These are phyloP conservation scores for Cladosporium sphaerospermum DNA, from an alignment of 2,329 filamentous ascomycete species.

Conservation along the genomic window DNA sequence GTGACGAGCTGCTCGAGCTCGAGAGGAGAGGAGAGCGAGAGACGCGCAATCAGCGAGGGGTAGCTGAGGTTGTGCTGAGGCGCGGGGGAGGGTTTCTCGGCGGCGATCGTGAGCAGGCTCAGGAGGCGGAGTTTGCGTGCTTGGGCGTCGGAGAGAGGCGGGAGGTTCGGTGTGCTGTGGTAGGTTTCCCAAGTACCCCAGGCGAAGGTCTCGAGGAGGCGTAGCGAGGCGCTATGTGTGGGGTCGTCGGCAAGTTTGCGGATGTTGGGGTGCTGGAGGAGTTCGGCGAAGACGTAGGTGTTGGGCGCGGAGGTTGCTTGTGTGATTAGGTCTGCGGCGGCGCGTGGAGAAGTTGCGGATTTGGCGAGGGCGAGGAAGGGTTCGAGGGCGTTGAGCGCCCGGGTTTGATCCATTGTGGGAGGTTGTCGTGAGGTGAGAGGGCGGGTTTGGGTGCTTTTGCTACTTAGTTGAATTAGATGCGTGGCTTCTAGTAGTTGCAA, in stretches of 20 bases:
- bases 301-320: constrained; percentile 85
- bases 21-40: constrained; percentile 60
- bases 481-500: too few relatives aligned
- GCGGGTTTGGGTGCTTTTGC: too few relatives aligned
- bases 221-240: constrained; percentile 60
- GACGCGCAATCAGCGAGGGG: constrained; percentile 55
- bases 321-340: constrained; percentile 76
- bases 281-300: constrained; percentile 89
- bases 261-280: constrained; percentile 75
- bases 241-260: constrained; percentile 60
- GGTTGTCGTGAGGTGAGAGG: neutral
- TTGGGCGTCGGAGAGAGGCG: constrained; percentile 66
- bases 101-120: constrained; percentile 74
- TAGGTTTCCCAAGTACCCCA: constrained; percentile 86
- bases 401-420: constrained; percentile 62
- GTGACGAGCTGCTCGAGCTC: constrained; percentile 84
- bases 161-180: constrained; percentile 51
- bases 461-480: too few relatives aligned
- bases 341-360: constrained; percentile 74
- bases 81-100: constrained; percentile 37
- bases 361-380: constrained; percentile 89
- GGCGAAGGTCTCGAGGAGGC: constrained; percentile 79
- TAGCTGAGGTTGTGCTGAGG: constrained; percentile 59
- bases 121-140: constrained; percentile 82
- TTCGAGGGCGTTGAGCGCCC: constrained; percentile 57